Percentiles rank a stretch among this genome's conserved stretches.
Conservation (phyloP, 331 rosid genomes). For the Acacia pycnantha region DNA sequence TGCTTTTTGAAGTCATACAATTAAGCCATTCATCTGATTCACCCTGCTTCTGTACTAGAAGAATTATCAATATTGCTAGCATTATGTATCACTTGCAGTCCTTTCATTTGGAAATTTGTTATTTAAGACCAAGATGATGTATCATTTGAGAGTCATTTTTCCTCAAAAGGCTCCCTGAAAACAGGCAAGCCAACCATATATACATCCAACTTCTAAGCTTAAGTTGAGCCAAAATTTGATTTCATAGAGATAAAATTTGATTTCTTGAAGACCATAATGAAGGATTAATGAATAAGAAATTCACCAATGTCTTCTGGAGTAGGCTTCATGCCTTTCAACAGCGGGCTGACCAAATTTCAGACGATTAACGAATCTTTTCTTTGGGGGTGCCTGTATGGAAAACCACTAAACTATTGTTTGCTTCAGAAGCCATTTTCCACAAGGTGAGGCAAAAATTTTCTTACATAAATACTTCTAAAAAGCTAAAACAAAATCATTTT, state of each 20-base stretch:
- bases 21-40: neutral
- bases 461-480: no score
- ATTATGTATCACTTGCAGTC: neutral
- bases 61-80: constrained; percentile 1
- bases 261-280: neutral
- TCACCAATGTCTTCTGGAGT: neutral
- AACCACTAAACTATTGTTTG: no score
- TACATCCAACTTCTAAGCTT: neutral
- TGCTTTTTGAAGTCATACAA: constrained; percentile 9
- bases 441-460: no score
- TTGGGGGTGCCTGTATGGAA: no score
- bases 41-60: neutral
- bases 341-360: neutral
- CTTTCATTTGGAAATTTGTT: neutral
- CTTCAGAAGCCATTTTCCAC: no score
- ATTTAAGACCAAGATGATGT: neutral
- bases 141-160: neutral
- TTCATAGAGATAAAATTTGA: neutral
- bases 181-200: no score
- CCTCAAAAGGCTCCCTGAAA: neutral
- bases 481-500: no score
- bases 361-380: neutral
- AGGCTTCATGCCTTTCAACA: no score
- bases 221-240: no score
- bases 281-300: neutral